Evolutionary conservation across 2,329 filamentous ascomycete genomes (phyloP), one percentile per base, ranked within the genome.

Genomic region (Emydomyces testavorans): DNA sequence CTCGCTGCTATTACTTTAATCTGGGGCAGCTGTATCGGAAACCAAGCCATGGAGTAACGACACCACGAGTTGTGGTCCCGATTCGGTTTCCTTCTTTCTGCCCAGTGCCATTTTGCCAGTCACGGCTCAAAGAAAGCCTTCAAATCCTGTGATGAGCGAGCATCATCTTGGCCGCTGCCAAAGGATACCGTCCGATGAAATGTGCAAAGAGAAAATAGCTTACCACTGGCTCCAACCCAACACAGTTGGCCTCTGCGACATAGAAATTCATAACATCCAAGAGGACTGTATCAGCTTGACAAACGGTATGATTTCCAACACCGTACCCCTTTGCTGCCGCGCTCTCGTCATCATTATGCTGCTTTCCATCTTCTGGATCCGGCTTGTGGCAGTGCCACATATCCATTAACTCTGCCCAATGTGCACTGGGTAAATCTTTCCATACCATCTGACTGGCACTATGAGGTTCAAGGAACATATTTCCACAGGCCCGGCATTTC

Each of bases 321-420:
- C 86, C 85, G 60, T 94, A 95, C 0, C 85, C 89, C 58, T 86
- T 83, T 8, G 73, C 68, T 28, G 60, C 54, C 6, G 75, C 71
- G 13, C 78, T 70, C 38, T 66, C 64, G n/a, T 75, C 67, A 18
- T 74, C 58, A 35, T 38, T 24, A 21, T 24, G 26, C 26, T 62
- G 53, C 42, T 70, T 62, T n/a, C 61, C 57, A 8, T 72, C 61
- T 44, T 72, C 56, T 21, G 72, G 57, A 52, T 75, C 70, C 1
- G 93, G 92, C 65, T 96, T 96, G 65, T 98, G 92, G 60, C 92
- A 98, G 65, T 98, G 93, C 92, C 92, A 98, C 57, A 98, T 94
- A 64, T 98, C 93, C 92, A 98, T 98, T 89, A 98, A 94, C 68
- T 98, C 92, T 0, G 92, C 93, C 92, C 92, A 98, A 60, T 94